Evolutionary conservation across 257 asterid genomes (phyloP).

Genomic region (Solanum rostratum): DNA sequence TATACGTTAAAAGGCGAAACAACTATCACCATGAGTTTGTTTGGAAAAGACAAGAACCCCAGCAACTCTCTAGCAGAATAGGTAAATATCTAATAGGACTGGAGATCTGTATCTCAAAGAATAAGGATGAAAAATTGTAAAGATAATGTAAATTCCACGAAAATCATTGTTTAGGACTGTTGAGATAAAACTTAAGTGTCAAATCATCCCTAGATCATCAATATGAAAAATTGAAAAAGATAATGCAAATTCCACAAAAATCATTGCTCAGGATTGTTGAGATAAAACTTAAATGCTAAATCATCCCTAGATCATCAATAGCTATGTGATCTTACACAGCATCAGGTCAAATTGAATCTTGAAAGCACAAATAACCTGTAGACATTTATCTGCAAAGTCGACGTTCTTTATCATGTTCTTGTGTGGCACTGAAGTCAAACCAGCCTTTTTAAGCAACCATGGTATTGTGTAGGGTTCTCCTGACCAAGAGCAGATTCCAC

Average conservation of each 20-base stretch:
- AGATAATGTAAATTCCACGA: not conserved
- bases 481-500: slow-evolving; percentile 84
- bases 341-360: not conserved
- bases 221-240: not conserved
- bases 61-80: not conserved
- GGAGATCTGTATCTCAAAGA: not conserved
- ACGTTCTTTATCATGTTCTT: slow-evolving; percentile 58
- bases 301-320: not conserved
- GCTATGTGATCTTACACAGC: not conserved
- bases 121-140: not conserved
- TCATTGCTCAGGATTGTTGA: not conserved
- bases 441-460: slow-evolving; percentile 73
- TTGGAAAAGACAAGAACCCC: not conserved
- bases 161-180: not conserved
- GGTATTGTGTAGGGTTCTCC: slow-evolving; percentile 76
- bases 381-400: slow-evolving; percentile 56
- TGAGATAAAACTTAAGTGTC: not conserved
- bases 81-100: not conserved
- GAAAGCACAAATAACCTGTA: slow-evolving; percentile 32
- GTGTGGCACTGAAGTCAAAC: slow-evolving; percentile 47
- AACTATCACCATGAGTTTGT: not conserved
- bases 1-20: not conserved
- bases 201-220: not conserved
- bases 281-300: not conserved
- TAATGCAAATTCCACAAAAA: not conserved